These are phyloP conservation scores for Telfairia occidentalis DNA, from an alignment of 331 rosid genomes.

Conservation along the genomic window DNA sequence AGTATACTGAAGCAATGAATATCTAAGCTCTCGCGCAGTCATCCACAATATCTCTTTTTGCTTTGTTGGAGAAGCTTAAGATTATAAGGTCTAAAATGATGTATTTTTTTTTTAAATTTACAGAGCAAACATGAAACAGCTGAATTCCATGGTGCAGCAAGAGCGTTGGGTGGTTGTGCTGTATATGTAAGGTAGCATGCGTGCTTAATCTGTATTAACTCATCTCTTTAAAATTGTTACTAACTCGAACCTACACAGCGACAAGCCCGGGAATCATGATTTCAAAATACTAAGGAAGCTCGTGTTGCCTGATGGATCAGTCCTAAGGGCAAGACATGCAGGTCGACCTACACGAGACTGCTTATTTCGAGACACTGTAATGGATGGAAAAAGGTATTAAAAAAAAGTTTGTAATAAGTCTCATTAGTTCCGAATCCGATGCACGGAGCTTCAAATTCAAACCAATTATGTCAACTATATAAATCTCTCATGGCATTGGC, in stretches of 20 bases:
- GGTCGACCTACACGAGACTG: constrained; percentile 77
- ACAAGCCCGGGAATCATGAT: constrained; percentile 60
- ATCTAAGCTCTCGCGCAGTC: background rate
- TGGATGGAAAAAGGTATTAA: constrained; percentile 45
- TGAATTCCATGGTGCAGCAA: constrained; percentile 71
- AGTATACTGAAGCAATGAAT: background rate
- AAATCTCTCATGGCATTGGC: background rate
- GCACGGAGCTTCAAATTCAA: background rate
- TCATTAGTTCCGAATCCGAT: background rate
- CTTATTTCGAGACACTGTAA: constrained; percentile 54
- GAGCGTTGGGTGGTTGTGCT: constrained; percentile 75
- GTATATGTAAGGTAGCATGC: constrained; percentile 50
- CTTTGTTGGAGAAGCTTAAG: background rate
- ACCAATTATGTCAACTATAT: background rate
- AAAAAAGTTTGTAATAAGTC: background rate
- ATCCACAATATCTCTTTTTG: background rate
- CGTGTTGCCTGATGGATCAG: constrained; percentile 59
- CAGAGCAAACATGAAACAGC: constrained; percentile 64
- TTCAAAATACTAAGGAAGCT: constrained; percentile 53
- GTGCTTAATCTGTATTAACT: background rate
- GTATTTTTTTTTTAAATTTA: background rate
- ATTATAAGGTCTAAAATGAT: background rate
- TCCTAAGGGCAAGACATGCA: constrained; percentile 49
- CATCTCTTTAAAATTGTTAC: background rate
- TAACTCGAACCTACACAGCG: constrained; percentile 27